Evolutionary conservation across 2,329 filamentous ascomycete genomes (phyloP), one percentile per base, ranked within the genome.

Genomic region (Harringtonia aguacate): DNA sequence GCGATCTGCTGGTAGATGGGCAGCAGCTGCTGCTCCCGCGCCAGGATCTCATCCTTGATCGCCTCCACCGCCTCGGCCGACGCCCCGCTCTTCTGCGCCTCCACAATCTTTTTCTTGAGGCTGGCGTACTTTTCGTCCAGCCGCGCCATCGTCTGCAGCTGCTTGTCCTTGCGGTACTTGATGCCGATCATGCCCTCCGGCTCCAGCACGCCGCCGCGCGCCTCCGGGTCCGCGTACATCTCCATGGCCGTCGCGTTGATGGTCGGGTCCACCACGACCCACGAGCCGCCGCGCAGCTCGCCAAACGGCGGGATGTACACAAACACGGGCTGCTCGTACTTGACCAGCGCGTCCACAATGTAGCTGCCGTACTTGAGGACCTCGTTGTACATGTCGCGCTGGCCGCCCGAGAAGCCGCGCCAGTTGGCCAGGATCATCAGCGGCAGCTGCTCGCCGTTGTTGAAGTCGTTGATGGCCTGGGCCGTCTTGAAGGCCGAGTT

Each of bases 401-500:
- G 92, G 52, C 92, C 92, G 72, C 92, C 92, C 54, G 92, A 98
- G 86, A 98, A 98, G 73, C 92, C 92, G 80, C 92, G 84, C 92
- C 92, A 98, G 77, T 98, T 98, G 68, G 92, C 92, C 52, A 98
- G 80, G 61, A 98, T 98, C 88, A 98, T 97, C 53, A 98, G 72
- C 46, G 92, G 92, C 59, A 98, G 75, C 71, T 98, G 92, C 70
- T 98, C 92, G 62, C 92, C 92, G 53, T 94, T 80, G 79, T 98
- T 98, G 79, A 98, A 98, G 72, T 98, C 92, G 58, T 84, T 88
- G 70, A 98, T 94, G 45, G 92, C 92, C 67, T 98, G 92, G 4
- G 92, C 92, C 50, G 92, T 98, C 84, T 98, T 98, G 81, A 90
- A 98, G 21, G 92, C 92, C 12, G 90, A 97, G 77, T 98, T 98